Conservation (phyloP, 371 early-diverging fungal genomes). For the Homolaphlyctis polyrhiza region DNA sequence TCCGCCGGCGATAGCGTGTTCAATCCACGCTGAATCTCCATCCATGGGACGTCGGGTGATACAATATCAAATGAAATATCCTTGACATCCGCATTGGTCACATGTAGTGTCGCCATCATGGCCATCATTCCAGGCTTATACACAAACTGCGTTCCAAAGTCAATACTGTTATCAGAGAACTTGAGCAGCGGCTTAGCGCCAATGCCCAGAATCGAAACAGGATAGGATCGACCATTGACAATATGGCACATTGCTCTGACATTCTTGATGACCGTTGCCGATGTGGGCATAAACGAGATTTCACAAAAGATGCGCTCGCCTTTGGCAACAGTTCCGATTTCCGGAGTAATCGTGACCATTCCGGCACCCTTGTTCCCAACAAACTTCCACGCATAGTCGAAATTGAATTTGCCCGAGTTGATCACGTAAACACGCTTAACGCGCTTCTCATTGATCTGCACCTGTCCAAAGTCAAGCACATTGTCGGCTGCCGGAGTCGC, state of each 20-base stretch:
- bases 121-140: conserved; percentile 31
- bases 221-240: conserved; percentile 39
- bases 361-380: conserved; percentile 14
- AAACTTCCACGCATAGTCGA: conserved; percentile 48
- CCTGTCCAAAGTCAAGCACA: conserved; percentile 45
- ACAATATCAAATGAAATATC: conserved; percentile 40
- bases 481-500: conserved; percentile 23
- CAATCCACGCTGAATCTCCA: conserved; percentile 29
- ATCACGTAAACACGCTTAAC: conserved; percentile 34
- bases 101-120: conserved; percentile 18
- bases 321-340: conserved; percentile 41
- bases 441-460: conserved; percentile 45
- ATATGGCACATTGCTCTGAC: conserved; percentile 38
- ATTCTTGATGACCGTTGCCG: conserved; percentile 20
- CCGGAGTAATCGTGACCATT: conserved; percentile 31
- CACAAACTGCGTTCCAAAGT: conserved; percentile 48
- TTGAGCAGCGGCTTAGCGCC: conserved; percentile 34
- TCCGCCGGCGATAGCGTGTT: conserved; percentile 35
- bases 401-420: conserved; percentile 49
- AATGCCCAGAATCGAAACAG: conserved; percentile 27
- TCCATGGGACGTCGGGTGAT: conserved; percentile 12
- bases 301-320: conserved; percentile 40
- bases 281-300: conserved; percentile 33
- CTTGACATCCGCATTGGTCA: conserved; percentile 43
- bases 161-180: conserved; percentile 22